A percentile compares a stretch with the other conserved stretches of the same genome.
phyloP scores from a whole-genome alignment of 176 grass and related monocot genomes.

The Musa troglodytarum region DNA sequence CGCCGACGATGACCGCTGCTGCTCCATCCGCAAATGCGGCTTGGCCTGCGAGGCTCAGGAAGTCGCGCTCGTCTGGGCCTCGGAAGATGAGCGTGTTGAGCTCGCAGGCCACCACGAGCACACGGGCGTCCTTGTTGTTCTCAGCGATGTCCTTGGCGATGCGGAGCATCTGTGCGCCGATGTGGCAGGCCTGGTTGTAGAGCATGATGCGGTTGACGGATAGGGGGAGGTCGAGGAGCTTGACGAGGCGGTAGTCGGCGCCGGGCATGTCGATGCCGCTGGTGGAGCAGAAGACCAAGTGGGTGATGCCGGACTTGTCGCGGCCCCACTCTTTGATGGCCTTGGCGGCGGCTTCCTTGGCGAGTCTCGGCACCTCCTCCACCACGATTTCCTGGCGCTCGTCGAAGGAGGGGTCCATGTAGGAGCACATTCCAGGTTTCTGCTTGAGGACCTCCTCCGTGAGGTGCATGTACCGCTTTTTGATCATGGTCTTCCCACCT shows the following conservation, averaged over 20 bases:
- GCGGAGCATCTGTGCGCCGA: neutral
- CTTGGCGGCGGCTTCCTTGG: neutral
- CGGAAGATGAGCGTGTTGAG: neutral
- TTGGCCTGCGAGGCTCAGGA: too few relatives aligned
- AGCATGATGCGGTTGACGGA: neutral
- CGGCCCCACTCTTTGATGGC: neutral
- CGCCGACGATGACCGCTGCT: too few relatives aligned
- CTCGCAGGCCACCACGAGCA: conserved; percentile 1
- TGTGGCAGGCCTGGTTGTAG: conserved; percentile 4
- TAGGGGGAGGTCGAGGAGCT: neutral
- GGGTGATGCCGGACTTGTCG: neutral
- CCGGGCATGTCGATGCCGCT: too few relatives aligned
- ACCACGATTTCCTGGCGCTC: conserved; percentile 5
- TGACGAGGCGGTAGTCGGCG: neutral
- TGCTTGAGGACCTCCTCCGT: neutral
- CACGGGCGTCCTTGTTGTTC: neutral
- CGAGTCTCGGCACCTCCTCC: neutral
- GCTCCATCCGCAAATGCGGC: too few relatives aligned
- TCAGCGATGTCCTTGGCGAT: neutral
- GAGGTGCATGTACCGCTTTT: neutral
- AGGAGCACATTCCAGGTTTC: neutral
- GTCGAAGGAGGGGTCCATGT: conserved; percentile 3
- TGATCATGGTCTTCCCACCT: neutral
- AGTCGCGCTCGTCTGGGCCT: too few relatives aligned
- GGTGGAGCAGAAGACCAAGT: neutral